These are phyloP conservation scores for Jimgerdemannia flammicorona DNA, from an alignment of 192 early-diverging fungal genomes.

Conservation along the genomic window DNA sequence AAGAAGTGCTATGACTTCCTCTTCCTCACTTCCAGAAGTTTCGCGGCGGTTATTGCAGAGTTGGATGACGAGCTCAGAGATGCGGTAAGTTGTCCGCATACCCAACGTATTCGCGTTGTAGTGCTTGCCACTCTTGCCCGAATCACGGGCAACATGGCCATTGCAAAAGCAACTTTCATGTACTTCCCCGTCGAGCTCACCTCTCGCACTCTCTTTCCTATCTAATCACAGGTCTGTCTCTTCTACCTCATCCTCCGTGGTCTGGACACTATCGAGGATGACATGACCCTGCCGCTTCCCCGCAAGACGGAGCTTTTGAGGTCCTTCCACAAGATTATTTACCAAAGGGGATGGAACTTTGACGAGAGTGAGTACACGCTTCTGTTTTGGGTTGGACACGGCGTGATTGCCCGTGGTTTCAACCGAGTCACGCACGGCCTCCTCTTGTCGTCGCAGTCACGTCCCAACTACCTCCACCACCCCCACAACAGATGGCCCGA, in stretches of 20 bases:
- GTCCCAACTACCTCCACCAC: background rate
- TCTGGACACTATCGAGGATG: slow-evolving; percentile 98
- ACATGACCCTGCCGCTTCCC: slow-evolving; percentile 84
- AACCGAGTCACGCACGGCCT: no score
- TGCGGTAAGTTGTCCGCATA: slow-evolving; percentile 37
- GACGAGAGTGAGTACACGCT: slow-evolving; percentile 52
- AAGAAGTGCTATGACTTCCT: slow-evolving; percentile 88
- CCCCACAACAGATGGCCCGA: slow-evolving; percentile 60
- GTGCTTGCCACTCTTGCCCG: background rate
- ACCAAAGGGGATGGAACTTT: slow-evolving; percentile 77
- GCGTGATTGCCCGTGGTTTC: background rate
- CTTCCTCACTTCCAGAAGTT: slow-evolving; percentile 92
- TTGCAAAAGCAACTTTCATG: background rate
- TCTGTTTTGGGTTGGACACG: no score
- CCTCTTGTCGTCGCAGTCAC: no score
- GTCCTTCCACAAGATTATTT: slow-evolving; percentile 77
- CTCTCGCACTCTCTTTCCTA: background rate
- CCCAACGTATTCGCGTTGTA: no score
- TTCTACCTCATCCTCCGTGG: slow-evolving; percentile 96
- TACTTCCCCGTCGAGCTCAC: background rate
- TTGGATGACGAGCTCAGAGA: slow-evolving; percentile 76
- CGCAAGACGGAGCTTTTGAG: slow-evolving; percentile 76
- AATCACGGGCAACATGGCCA: no score
- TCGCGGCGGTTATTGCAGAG: slow-evolving; percentile 92
- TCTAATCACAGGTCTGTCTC: slow-evolving; percentile 69